Evolutionary conservation across 495 filamentous ascomycete genomes (phyloP).

Genomic region (Neurospora africana): DNA sequence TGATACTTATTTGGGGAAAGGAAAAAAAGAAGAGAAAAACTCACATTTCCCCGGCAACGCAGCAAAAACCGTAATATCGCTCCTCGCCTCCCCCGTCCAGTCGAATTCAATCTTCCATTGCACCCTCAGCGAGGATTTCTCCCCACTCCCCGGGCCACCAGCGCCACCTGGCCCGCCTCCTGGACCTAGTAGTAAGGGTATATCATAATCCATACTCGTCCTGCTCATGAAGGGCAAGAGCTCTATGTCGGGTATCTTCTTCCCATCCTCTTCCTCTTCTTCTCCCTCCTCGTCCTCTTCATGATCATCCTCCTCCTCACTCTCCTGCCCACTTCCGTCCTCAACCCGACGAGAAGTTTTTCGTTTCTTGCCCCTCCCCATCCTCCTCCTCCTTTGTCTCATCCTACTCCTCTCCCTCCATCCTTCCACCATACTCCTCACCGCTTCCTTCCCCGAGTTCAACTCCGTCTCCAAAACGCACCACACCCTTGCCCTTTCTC

Average conservation of each 20-base stretch:
- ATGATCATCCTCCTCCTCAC: not conserved
- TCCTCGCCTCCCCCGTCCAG: constrained; percentile 53
- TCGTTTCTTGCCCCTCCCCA: constrained; percentile 4
- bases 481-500: constrained; percentile 37
- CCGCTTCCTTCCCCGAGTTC: constrained; percentile 22
- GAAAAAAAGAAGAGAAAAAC: constrained; percentile 12
- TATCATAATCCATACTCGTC: constrained; percentile 30
- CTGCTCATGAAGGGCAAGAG: constrained; percentile 33
- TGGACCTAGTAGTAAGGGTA: constrained; percentile 12
- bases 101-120: constrained; percentile 50
- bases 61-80: constrained; percentile 34
- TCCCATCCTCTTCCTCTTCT: not conserved
- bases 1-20: not conserved
- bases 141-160: not conserved
- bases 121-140: constrained; percentile 28
- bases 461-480: constrained; percentile 24
- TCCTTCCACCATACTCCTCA: constrained; percentile 18
- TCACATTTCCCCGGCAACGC: constrained; percentile 42
- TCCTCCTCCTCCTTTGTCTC: constrained; percentile 10
- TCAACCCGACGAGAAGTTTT: constrained; percentile 4
- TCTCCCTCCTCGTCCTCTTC: constrained; percentile 3
- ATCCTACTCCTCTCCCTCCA: constrained; percentile 14
- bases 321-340: too few species aligned
- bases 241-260: not conserved
- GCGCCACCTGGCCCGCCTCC: not conserved